phyloP scores from a whole-genome alignment of 306 rosid species.

The Dryas octopetala region DNA sequence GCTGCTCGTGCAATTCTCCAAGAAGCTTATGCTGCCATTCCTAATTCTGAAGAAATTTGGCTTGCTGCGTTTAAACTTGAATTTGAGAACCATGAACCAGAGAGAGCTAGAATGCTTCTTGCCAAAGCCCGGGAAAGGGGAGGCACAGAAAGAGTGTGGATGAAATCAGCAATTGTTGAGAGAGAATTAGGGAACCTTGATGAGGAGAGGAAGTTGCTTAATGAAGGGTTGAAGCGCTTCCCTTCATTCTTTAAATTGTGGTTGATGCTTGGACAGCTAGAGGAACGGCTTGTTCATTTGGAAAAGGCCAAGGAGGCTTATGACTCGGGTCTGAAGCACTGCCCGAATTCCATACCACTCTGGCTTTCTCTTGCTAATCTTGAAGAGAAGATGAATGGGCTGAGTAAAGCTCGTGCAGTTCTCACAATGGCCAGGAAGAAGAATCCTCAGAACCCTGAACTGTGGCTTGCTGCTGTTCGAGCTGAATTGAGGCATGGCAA shows the following conservation, averaged over 20 bases:
- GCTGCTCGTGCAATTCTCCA: conserved; percentile 86
- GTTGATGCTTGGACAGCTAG: conserved; percentile 95
- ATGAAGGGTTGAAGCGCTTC: conserved; percentile 75
- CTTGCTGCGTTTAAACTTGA: conserved; percentile 93
- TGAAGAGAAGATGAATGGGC: conserved; percentile 79
- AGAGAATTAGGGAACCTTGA: conserved; percentile 77
- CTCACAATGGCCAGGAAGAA: conserved; percentile 85
- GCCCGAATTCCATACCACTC: conserved; percentile 63
- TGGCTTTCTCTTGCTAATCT: conserved; percentile 91
- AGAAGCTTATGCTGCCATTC: conserved; percentile 92
- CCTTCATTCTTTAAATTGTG: conserved; percentile 80
- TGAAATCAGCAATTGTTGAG: conserved; percentile 94
- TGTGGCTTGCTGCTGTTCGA: conserved; percentile 93
- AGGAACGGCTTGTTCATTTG: conserved; percentile 66
- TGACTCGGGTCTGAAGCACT: conserved; percentile 69
- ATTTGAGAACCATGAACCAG: conserved; percentile 89
- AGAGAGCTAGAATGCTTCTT: conserved; percentile 90
- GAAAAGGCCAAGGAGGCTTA: conserved; percentile 78
- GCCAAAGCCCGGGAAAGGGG: conserved; percentile 93
- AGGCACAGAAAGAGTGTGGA: conserved; percentile 89
- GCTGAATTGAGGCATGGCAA: conserved; percentile 76
- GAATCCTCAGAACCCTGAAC: conserved; percentile 85
- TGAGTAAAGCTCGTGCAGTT: conserved; percentile 90
- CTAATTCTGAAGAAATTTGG: conserved; percentile 94
- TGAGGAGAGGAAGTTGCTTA: conserved; percentile 70